Evolutionary conservation across 371 early-diverging fungal genomes (phyloP), one percentile per base, ranked within the genome.

Genomic region (Rhizopus arrhizus): DNA sequence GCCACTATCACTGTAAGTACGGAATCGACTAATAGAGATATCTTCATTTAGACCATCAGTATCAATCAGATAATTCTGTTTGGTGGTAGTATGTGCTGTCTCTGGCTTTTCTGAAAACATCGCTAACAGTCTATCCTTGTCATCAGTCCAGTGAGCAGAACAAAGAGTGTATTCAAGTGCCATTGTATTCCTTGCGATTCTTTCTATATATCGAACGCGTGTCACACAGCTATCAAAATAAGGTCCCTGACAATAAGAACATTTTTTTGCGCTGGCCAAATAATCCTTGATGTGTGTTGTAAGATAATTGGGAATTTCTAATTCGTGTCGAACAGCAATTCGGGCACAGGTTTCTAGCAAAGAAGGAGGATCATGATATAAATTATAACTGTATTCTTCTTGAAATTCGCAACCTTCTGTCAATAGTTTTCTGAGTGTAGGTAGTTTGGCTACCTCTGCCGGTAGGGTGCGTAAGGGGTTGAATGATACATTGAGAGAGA

Each of bases 201-300:
- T 83, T 47, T 86, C 87, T 31, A 90, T 78, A 22, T 86, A 69
- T 48, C 86, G 74, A 43, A 77, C 73, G 7, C 91, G 81, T 41
- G 73, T 76, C 33, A 79, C 72, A 62, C 58, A 80, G 11, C 68
- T 69, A 12, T 91, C 88, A 75, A 94, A 91, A 61, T 86, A 90
- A 15, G 96, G 93, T 3, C 93, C 95, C 13, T 82, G 75, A 68
- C 96, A 95, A 67, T 88, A 89, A 11, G 91, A 78, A 71, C 96
- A 95, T 22, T 69, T 66, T 28, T 85, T 72, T 0, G 85, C 89
- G 12, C 81, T 75, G 16, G 78, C 64, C 11, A 94, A 65, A 59
- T 89, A 91, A 13, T 77, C 64, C 65, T 86, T 84, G 40, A 92
- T 52, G 42, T 82, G 75, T 12, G 70, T 69, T 12, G 85, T 70